Percentiles rank a stretch among this genome's conserved stretches.
Conservation (phyloP, 1,139 yeast genomes). For the Geotrichum histeridarum region DNA sequence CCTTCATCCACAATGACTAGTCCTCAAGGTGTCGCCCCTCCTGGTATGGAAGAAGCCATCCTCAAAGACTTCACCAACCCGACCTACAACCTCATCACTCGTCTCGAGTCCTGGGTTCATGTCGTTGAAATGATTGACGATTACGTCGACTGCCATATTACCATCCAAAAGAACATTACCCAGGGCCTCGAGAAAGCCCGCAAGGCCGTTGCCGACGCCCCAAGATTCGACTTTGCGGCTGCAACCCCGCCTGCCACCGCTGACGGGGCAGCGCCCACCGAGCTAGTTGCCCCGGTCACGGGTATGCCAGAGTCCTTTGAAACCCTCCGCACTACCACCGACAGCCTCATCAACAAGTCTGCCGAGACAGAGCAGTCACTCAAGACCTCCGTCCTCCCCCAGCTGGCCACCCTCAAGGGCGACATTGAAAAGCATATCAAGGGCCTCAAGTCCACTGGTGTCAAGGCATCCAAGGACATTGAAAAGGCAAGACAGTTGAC, state of each 20-base stretch:
- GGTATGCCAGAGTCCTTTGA: constrained; percentile 39
- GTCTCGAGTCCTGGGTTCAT: constrained; percentile 39
- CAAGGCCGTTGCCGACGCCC: constrained; percentile 34
- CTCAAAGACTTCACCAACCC: constrained; percentile 34
- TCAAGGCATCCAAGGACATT: constrained; percentile 38
- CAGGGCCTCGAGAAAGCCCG: constrained; percentile 35
- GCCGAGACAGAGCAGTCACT: constrained; percentile 34
- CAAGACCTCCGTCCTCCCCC: constrained; percentile 35
- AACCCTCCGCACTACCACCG: constrained; percentile 33
- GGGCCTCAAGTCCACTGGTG: constrained; percentile 36
- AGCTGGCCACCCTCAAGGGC: constrained; percentile 34
- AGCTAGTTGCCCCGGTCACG: constrained; percentile 13
- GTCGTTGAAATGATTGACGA: constrained; percentile 33
- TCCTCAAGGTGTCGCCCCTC: not conserved
- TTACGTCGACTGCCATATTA: constrained; percentile 31
- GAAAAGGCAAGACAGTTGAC: constrained; percentile 38
- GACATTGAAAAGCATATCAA: constrained; percentile 42
- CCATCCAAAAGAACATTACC: constrained; percentile 31
- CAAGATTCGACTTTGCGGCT: constrained; percentile 30
- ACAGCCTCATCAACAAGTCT: constrained; percentile 35
- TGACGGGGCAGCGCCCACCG: constrained; percentile 15
- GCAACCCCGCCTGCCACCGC: constrained; percentile 9
- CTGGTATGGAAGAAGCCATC: constrained; percentile 28
- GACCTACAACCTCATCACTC: constrained; percentile 33
- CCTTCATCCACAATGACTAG: not conserved